Percentiles rank a stretch among this genome's conserved stretches.
Conservation (phyloP, 192 early-diverging fungal genomes). For the Rhizophagus sp. region DNA sequence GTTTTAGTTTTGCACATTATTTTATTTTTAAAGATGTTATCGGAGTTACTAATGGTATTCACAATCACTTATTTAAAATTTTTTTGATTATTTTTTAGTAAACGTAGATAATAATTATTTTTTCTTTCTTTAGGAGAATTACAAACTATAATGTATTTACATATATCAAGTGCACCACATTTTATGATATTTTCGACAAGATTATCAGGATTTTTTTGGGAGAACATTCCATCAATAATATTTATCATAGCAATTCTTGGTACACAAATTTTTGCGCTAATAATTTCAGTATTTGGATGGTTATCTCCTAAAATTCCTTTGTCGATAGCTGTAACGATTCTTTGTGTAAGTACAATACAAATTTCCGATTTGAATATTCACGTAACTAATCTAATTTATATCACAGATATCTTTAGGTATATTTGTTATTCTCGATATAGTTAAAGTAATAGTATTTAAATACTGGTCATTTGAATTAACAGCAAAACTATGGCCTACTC, state of each 20-base stretch:
- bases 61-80: neutral
- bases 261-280: constrained; percentile 89
- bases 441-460: constrained; percentile 86
- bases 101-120: neutral
- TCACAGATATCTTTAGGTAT: constrained; percentile 68
- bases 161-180: constrained; percentile 90
- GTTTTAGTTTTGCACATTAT: constrained; percentile 7
- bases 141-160: constrained; percentile 91
- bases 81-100: neutral
- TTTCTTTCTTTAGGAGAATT: constrained; percentile 37
- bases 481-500: constrained; percentile 77
- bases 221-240: constrained; percentile 74
- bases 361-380: neutral
- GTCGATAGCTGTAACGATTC: constrained; percentile 57
- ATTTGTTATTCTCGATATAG: constrained; percentile 82
- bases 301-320: constrained; percentile 71
- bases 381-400: neutral
- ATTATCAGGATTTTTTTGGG: constrained; percentile 82
- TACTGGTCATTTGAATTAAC: constrained; percentile 90
- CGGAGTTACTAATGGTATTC: neutral
- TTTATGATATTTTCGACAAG: constrained; percentile 96
- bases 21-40: neutral
- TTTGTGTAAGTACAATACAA: neutral
- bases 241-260: constrained; percentile 81
- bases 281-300: constrained; percentile 68